These are phyloP conservation scores for Cymbidium sinense DNA, from an alignment of 106 monocot species.

Conservation along the genomic window DNA sequence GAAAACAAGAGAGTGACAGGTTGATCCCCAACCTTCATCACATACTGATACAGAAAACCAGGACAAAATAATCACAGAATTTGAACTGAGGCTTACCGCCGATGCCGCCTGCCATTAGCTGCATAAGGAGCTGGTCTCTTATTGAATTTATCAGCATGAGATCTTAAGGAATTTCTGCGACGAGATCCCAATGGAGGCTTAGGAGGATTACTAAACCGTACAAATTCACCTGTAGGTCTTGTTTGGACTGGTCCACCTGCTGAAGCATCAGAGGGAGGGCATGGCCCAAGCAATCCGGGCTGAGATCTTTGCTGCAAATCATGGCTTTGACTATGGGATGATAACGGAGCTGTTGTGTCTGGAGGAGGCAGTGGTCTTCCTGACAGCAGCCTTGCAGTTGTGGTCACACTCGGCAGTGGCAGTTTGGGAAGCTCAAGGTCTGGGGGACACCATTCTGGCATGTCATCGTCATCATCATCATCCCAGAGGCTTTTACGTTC, in stretches of 20 bases:
- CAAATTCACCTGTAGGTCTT: too few species aligned
- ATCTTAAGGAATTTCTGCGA: not conserved
- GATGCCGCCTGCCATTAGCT: not conserved
- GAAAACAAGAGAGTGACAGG: not conserved
- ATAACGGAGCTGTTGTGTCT: not conserved
- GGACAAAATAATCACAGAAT: not conserved
- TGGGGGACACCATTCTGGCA: conserved; percentile 80
- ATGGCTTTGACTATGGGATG: not conserved
- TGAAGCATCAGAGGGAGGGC: not conserved
- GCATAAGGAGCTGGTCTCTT: not conserved
- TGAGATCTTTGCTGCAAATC: conserved; percentile 7
- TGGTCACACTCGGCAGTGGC: not conserved
- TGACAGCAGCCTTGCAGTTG: not conserved
- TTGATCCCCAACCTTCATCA: not conserved
- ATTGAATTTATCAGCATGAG: not conserved
- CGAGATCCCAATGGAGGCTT: not conserved
- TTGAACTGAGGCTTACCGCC: not conserved
- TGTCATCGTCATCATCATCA: conserved; percentile 55
- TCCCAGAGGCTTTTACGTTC: conserved; percentile 33
- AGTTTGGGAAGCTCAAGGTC: conserved; percentile 10
- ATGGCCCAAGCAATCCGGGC: conserved; percentile 4
- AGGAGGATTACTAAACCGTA: not conserved
- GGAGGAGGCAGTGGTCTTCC: not conserved
- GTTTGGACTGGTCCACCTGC: not conserved
- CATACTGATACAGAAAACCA: not conserved